A percentile compares a stretch with the other conserved stretches of the same genome.
phyloP scores from a whole-genome alignment of 768 basidiomycete species.

The Tulasnella sp. region DNA sequence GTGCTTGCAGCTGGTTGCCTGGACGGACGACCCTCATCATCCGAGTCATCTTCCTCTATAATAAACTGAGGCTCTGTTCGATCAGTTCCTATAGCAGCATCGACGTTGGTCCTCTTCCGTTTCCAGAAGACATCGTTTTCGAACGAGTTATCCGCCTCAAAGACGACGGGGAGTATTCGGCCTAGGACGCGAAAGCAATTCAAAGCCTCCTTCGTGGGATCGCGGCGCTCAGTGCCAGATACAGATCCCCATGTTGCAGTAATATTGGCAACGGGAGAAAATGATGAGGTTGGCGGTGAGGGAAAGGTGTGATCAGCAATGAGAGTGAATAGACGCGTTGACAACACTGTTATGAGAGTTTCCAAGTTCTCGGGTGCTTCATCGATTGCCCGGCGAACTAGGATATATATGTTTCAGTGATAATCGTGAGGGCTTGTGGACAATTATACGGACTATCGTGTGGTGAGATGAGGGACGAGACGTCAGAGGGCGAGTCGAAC shows the following conservation, averaged over 20 bases:
- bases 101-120: slow-evolving; percentile 28
- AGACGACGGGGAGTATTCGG: slow-evolving; percentile 81
- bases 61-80: slow-evolving; percentile 51
- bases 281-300: slow-evolving; percentile 40
- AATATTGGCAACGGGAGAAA: slow-evolving; percentile 47
- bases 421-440: slow-evolving; percentile 12
- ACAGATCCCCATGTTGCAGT: slow-evolving; percentile 31
- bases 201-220: slow-evolving; percentile 73
- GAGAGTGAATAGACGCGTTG: slow-evolving; percentile 58
- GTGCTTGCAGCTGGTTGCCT: slow-evolving; percentile 20
- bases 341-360: slow-evolving; percentile 63
- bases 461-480: slow-evolving; percentile 77
- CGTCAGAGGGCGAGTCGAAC: slow-evolving; percentile 84
- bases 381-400: slow-evolving; percentile 71
- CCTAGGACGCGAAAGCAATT: slow-evolving; percentile 88
- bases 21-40: slow-evolving; percentile 21
- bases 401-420: slow-evolving; percentile 16
- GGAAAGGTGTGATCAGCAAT: slow-evolving; percentile 76
- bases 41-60: slow-evolving; percentile 66
- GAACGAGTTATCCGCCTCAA: slow-evolving; percentile 62
- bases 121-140: slow-evolving; percentile 81
- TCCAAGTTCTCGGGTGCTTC: slow-evolving; percentile 81
- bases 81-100: slow-evolving; percentile 20
- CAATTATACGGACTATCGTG: slow-evolving; percentile 54
- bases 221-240: slow-evolving; percentile 33